Percentiles rank a stretch among this genome's conserved stretches.
phyloP scores from a whole-genome alignment of 495 filamentous ascomycete species.

The Annulohypoxylon maeteangense region DNA sequence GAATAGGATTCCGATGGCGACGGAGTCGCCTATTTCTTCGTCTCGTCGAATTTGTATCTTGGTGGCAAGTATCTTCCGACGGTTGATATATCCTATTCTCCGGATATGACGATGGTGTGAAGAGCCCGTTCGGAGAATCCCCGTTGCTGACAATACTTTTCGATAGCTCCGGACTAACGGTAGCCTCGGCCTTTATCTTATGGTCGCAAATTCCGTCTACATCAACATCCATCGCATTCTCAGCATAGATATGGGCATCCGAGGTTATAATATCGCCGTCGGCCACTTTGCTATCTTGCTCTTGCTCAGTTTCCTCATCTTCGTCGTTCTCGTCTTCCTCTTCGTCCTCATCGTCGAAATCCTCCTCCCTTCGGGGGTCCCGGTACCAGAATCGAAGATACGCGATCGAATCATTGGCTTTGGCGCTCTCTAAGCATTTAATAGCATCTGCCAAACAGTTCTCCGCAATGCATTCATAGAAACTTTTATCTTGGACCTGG shows the following conservation, averaged over 20 bases:
- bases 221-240: constrained; percentile 52
- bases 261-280: constrained; percentile 37
- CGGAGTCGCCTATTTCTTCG: constrained; percentile 10
- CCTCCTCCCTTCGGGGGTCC: constrained; percentile 67
- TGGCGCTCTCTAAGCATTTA: constrained; percentile 82
- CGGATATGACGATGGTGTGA: not conserved
- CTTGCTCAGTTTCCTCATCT: constrained; percentile 41
- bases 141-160: constrained; percentile 12
- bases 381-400: constrained; percentile 92
- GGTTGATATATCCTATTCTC: constrained; percentile 14
- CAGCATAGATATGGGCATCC: constrained; percentile 33
- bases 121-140: not conserved
- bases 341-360: constrained; percentile 47
- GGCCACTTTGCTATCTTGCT: constrained; percentile 27
- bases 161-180: constrained; percentile 22
- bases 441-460: constrained; percentile 80
- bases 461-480: constrained; percentile 83
- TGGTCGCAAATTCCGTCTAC: constrained; percentile 7
- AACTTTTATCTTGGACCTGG: constrained; percentile 74
- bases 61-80: constrained; percentile 18
- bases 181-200: constrained; percentile 34
- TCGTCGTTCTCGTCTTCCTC: constrained; percentile 50
- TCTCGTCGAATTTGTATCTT: constrained; percentile 18
- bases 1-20: constrained; percentile 38
- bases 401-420: constrained; percentile 93